Base-by-base conservation (phyloP, 331 rosid species). In the Rhamnella rubrinervis region DNA sequence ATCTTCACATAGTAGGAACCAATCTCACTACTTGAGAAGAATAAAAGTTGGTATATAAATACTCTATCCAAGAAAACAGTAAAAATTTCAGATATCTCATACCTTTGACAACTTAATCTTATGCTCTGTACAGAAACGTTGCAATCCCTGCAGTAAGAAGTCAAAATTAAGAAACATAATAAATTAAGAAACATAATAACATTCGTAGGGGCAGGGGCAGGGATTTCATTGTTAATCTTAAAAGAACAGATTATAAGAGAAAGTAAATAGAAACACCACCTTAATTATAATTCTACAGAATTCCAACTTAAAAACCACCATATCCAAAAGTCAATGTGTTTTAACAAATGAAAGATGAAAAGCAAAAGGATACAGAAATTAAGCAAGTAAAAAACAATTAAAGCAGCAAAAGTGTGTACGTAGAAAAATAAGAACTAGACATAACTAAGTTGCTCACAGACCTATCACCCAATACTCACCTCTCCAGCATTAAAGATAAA, bases 51-150 rank as follows among this genome's bases (percentile, higher is more conserved):
- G 59, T 25, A 55, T 9, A 50, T 40, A 59, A 23, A 57, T 17
- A 77, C 25, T 56, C 26, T 71, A 37, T 46, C 12, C 53, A 61
- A 77, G 28, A 63, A 50, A 51, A 46, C 25, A 19, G 63, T 10
- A 23, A 41, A 38, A 46, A 51, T 51, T 73, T 56, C 57, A 68
- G 63, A 71, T 25, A 66, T 67, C 55, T 11, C 39, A 66, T 72
- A 92, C 96, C 92, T 87, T 89, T 13, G 98, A 89, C 71, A 92
- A 80, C 81, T 81, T 89, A 65, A 89, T 87, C 84, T 68, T 87
- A 81, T 89, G 96, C 80, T 89, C 96, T 1, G 98, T 87, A 78
- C 98, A 89, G 81, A 89, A 92, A 59, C 98, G 73, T 81, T 92
- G 98, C 76, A 92, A 70, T 68, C 98, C 96, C 95, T 89, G 86